phyloP scores from a whole-genome alignment of 2,329 filamentous ascomycete species.

The Bipolaris oryzae region DNA sequence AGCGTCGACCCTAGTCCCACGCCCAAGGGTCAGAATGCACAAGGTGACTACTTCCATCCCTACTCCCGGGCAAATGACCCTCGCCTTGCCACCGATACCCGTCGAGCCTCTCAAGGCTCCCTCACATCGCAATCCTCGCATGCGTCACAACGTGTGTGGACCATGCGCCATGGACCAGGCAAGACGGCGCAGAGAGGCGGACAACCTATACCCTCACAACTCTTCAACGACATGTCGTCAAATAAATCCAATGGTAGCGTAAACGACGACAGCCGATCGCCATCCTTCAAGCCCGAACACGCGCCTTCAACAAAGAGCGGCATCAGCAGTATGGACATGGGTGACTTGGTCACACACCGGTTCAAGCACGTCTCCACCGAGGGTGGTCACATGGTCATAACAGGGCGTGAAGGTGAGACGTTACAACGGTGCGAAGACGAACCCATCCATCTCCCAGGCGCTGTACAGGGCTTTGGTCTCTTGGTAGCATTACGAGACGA shows the following conservation, averaged over 20 bases:
- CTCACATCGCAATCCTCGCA: conserved; percentile 39
- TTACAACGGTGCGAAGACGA: conserved; percentile 88
- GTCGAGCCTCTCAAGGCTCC: conserved; percentile 38
- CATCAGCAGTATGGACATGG: conserved; percentile 49
- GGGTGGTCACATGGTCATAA: conserved; percentile 81
- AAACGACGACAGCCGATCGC: conserved; percentile 26
- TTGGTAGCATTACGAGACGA: conserved; percentile 77
- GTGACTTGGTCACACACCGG: conserved; percentile 68
- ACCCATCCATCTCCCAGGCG: conserved; percentile 85
- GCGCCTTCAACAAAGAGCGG: conserved; percentile 43
- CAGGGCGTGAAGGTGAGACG: conserved; percentile 72
- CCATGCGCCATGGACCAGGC: conserved; percentile 7
- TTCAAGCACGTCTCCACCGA: conserved; percentile 80
- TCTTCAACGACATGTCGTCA: conserved; percentile 47
- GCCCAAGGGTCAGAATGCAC: conserved; percentile 20
- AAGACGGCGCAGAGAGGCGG: conserved; percentile 13
- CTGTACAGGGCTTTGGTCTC: conserved; percentile 79
- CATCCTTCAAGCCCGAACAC: conserved; percentile 29
- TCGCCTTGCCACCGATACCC: conserved; percentile 26
- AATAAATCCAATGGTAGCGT: conserved; percentile 34
- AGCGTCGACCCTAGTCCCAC: conserved; percentile 65
- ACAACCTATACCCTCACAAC: conserved; percentile 33
- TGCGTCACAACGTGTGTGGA: conserved; percentile 24
- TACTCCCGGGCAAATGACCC: conserved; percentile 34
- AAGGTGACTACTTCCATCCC: conserved; percentile 48